Base-by-base conservation (phyloP, 306 rosid species). In the Elaeagnus macrophylla region DNA sequence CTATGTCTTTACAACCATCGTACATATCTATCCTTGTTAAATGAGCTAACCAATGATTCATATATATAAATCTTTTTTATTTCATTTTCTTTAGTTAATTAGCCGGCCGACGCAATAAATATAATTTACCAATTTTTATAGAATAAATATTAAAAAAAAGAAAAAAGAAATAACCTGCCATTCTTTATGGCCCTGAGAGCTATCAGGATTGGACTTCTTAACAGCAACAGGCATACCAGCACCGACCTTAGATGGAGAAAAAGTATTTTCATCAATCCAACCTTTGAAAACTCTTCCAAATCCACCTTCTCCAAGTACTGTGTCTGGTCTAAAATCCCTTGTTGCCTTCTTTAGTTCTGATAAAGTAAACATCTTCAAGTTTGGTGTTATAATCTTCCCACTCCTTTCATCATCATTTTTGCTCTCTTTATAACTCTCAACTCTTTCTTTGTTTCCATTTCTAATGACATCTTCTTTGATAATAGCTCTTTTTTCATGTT, bases 261-360 rank as follows among this genome's bases (percentile, higher is more conserved):
- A 70, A 0, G 80, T 82, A 6, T 51, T 59, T 7, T 52, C 14
- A 1, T 91, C 96, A 6, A 91, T 39, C 99, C 99, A 91, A 0
- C 99, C 99, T 62, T 75, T 93, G 74, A 87, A 93, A 6, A 93
- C 99, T 43, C 82, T 65, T 1, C 99, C 99, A 35, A 93, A 93
- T 10, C 99, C 96, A 7, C 99, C 99, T 45, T 84, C 96, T 0
- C 99, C 99, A 0, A 87, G 47, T 32, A 84, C 61, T 1, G 89
- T 75, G 61, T 79, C 80, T 0, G 96, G 94, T 35, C 81, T 74
- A 64, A 93, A 93, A n/a, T 93, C 73, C 59, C 79, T 63, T 0
- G 99, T 93, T 0, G 85, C 95, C 62, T 72, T 79, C 71, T 82
- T 84, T 56, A 93, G 60, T 51, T 88, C 95, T 5, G 80, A 75